Evolutionary conservation across 2,329 filamentous ascomycete species (phyloP).

Genomic region (Sarocladium strictum): DNA sequence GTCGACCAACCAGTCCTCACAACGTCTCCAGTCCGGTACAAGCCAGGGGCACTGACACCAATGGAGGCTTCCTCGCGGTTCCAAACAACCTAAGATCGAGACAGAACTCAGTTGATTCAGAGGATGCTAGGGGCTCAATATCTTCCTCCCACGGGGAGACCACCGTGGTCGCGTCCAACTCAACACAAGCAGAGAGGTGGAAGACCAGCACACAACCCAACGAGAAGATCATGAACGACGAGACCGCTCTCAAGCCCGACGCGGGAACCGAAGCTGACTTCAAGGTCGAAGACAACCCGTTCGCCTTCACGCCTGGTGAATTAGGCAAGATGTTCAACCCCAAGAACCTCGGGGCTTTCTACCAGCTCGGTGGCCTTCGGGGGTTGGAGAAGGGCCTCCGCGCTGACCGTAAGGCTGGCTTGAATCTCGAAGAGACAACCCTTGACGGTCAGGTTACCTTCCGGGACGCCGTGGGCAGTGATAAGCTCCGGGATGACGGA

Average conservation of each 20-base stretch:
- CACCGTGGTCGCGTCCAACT: conserved; percentile 43
- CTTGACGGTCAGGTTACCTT: conserved; percentile 65
- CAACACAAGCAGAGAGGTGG: conserved; percentile 31
- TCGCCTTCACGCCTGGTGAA: conserved; percentile 79
- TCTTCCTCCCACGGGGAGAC: conserved; percentile 56
- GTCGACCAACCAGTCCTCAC: conserved; percentile 64
- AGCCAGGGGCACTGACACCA: conserved; percentile 37
- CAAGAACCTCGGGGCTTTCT: conserved; percentile 78
- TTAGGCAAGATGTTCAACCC: conserved; percentile 85
- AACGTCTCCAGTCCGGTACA: conserved; percentile 60
- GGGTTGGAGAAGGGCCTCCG: conserved; percentile 77
- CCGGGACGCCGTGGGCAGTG: conserved; percentile 48
- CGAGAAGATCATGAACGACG: conserved; percentile 55
- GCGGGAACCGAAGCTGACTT: conserved; percentile 73
- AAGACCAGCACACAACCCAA: conserved; percentile 26
- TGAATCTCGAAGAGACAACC: conserved; percentile 68
- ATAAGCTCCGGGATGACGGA: conserved; percentile 27
- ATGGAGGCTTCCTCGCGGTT: conserved; percentile 54
- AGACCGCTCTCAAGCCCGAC: conserved; percentile 68
- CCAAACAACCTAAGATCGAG: conserved; percentile 52
- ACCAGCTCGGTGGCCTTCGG: conserved; percentile 67
- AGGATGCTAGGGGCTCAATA: conserved; percentile 52
- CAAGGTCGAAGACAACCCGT: conserved; percentile 69
- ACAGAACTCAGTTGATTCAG: conserved; percentile 65
- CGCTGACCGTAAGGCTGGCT: conserved; percentile 63